Evolutionary conservation across 768 basidiomycete genomes (phyloP), one percentile per base, ranked within the genome.

Genomic region (Hirschioporus abietinus): DNA sequence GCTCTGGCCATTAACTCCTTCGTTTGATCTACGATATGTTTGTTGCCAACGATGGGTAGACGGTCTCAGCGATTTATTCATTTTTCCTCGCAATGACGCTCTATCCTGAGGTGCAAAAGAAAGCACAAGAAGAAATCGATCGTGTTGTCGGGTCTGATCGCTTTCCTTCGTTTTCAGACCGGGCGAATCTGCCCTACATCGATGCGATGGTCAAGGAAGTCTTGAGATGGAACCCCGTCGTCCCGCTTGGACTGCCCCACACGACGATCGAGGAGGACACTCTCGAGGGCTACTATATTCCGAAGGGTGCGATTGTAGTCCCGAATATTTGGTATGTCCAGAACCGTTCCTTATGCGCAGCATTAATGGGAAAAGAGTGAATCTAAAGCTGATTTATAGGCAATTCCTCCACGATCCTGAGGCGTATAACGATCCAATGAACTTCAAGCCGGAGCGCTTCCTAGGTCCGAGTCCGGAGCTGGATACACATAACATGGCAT

Each of bases 61-160:
- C 76, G 0, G 76, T 71, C 35, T 72, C 75, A 5, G 69, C 75
- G 0, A 61, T 81, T 1, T 67, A 70, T 10, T 68, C 74, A 1
- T 80, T 83, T 68, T 66, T 83, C 60, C 72, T 82, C 20, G 77
- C 78, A 1, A 78, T 83, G 78, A 71, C 77, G 7, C 68, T 75
- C 9, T 70, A 80, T 66, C 81, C 81, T 0, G 73, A 77, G 17
- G 69, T 74, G 15, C 79, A 78, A 65, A 66, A 59, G 7, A 76
- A 71, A 63, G 81, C 80, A 0, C 83, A 81, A 64, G 73, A 71
- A 6, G 81, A 83, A 68, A 73, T 84, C 15, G 82, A 83, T 67
- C 27, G 63, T 0, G 74, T 82, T 5, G 68, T 82, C 15, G 64
- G 77, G 17, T 25, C 58, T 1, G 73, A 70, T 26, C 73, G 81